A percentile compares a stretch with the other conserved stretches of the same genome.
These are phyloP conservation scores for Picocystis sp. DNA, from an alignment of 163 green algal species.

Conservation along the genomic window DNA sequence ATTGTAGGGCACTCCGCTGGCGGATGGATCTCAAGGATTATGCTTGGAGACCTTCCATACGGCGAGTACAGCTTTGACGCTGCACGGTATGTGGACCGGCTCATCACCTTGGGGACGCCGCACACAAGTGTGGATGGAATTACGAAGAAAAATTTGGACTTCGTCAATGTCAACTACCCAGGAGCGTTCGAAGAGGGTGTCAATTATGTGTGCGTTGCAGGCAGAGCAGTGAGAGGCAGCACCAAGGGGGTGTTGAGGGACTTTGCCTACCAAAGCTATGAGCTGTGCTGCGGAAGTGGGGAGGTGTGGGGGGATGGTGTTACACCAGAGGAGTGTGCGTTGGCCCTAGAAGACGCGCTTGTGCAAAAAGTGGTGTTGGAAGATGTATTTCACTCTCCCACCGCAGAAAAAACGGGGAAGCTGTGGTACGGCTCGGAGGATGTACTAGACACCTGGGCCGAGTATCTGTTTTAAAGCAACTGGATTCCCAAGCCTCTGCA, in stretches of 20 bases:
- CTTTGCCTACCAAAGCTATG: conserved; percentile 25
- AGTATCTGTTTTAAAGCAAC: no score
- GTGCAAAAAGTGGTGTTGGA: no score
- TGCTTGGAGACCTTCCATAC: conserved; percentile 15
- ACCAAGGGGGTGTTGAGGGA: conserved; percentile 9
- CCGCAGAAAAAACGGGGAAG: no score
- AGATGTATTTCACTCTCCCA: no score
- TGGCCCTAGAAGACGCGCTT: conserved; percentile 10
- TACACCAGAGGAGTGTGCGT: conserved; percentile 17
- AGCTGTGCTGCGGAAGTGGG: conserved; percentile 16
- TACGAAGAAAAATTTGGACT: conserved; percentile 19
- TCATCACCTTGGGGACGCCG: conserved; percentile 23
- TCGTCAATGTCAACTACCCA: conserved; percentile 19
- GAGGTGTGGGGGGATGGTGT: conserved; percentile 21
- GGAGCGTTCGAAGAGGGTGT: conserved; percentile 6
- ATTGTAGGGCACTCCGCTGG: conserved; percentile 17
- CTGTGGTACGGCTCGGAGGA: no score
- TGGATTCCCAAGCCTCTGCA: no score
- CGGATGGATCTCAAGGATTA: conserved; percentile 26
- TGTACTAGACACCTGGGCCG: no score
- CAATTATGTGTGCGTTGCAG: conserved; percentile 21
- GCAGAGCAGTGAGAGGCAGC: conserved; percentile 18
- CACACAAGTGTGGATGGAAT: conserved; percentile 18
- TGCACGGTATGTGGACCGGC: conserved; percentile 12
- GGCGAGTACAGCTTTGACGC: conserved; percentile 16